Evolutionary conservation across 306 rosid species (phyloP), one percentile per base, ranked within the genome.

Genomic region (Crotalaria pallida): DNA sequence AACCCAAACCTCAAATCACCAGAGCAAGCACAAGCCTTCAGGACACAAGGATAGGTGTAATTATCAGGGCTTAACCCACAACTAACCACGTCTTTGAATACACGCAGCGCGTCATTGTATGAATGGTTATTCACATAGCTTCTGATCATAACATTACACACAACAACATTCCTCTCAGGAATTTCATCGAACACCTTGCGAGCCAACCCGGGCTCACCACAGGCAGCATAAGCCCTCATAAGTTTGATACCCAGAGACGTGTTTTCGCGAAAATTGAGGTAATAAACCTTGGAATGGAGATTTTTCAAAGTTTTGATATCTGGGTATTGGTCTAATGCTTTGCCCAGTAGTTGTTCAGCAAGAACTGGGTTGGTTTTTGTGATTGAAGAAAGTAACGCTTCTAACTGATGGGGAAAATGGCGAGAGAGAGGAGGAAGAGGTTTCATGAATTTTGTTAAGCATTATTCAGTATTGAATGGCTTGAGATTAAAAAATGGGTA

Each of bases 71-170:
- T 56, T 73, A 81, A 77, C 47, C 90, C 87, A 10, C 31, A 41
- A 52, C 49, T 59, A 67, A 82, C 67, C 89, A 88, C 81, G 18
- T 69, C 78, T 72, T 77, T 80, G 67, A 72, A 90, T 53, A 86
- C 82, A 67, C 80, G 65, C 70, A 88, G 77, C 33, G 84, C 92
- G 15, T 84, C 86, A 47, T 58, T 9, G 36, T 79, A 76, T 49
- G 51, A 51, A 55, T 72, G 71, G 72, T 89, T 85, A 79, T 87
- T 87, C 26, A 85, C 80, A 21, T 85, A 89, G 79, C 93, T 89
- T 67, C 96, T 80, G 49, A 87, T 82, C 93, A 89, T 87, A 53
- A 85, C 90, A 76, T 89, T 85, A 33, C 66, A 87, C 75, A 85
- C 83, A 40, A 83, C 71, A 61, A 87, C 85, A 69, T 87, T 89